Base-by-base conservation (phyloP, 352 stramenopile species). In the Phytophthora colocasiae region DNA sequence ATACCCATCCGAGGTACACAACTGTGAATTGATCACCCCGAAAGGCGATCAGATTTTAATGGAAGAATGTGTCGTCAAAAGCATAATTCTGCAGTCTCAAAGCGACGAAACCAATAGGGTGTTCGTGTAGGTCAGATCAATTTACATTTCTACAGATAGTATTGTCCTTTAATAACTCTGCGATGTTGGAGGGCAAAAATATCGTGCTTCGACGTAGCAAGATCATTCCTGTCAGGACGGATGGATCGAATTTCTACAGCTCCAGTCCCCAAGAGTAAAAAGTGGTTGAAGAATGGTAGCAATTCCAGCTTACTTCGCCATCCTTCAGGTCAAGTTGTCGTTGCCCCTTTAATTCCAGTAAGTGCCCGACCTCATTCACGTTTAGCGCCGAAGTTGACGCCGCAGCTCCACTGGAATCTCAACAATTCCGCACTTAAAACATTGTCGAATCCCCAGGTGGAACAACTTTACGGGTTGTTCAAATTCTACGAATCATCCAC, bases 401-500 rank as follows among this genome's bases (percentile, higher is more conserved):
- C 77, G 6, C 74, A 80, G 12, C 80, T 83, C 50, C 80, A 89
- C 49, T 89, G 80, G 80, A 86, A 84, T 47, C 58, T 89, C 4
- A 89, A 89, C 54, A 59, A 68, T 6, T 69, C 29, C 3, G 77
- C 75, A 9, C 38, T 81, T 3, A 47, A 74, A 34, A 59, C 50
- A 14, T 56, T 89, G 24, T 60, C 57, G 3, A 17, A 56, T 8
- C 17, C 45, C 4, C 75, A 89, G 17, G 44, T 81, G 5, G 47
- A 64, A 19, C 55, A 79, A 38, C 68, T 87, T n/a, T 85, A 91
- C 39, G 53, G 69, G 10, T 32, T 89, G 22, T 89, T 89, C 59
- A 59, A 67, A 11, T 87, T 91, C 51, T 91, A 89, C 61, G 77
- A 89, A 44, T 89, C 81, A 2, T 89, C 81, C 7, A 59, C 58